A percentile compares a stretch with the other conserved stretches of the same genome.
These are phyloP conservation scores for Aureobasidium sp. DNA, from an alignment of 2,329 filamentous ascomycete genomes.

Conservation along the genomic window DNA sequence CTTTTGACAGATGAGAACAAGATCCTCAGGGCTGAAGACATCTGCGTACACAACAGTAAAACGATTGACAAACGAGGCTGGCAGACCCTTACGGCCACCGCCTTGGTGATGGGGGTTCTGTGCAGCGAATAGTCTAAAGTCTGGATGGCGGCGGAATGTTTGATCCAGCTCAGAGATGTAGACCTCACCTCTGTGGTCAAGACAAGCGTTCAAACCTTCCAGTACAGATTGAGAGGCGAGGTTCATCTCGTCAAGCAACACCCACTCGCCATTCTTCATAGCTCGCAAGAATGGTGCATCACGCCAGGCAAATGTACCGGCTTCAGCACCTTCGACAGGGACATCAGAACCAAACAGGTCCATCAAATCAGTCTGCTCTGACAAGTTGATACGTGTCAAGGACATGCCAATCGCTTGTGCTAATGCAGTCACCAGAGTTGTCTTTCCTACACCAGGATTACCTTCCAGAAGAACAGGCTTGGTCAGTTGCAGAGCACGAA, in stretches of 20 bases:
- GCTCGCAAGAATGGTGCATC: slow-evolving; percentile 92
- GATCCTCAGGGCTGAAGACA: slow-evolving; percentile 72
- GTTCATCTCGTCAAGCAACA: slow-evolving; percentile 97
- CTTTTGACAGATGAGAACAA: slow-evolving; percentile 72
- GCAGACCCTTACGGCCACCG: slow-evolving; percentile 87
- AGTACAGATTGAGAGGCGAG: slow-evolving; percentile 93
- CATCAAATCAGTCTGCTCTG: slow-evolving; percentile 95
- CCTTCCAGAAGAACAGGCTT: slow-evolving; percentile 94
- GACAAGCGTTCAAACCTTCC: slow-evolving; percentile 90
- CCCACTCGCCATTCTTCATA: slow-evolving; percentile 96
- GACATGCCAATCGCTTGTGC: slow-evolving; percentile 72
- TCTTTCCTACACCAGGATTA: slow-evolving; percentile 97
- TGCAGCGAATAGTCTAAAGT: slow-evolving; percentile 92
- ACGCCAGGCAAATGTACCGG: slow-evolving; percentile 88
- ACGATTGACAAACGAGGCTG: slow-evolving; percentile 93
- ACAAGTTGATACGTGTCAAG: slow-evolving; percentile 90
- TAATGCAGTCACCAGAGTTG: slow-evolving; percentile 80
- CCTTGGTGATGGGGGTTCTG: slow-evolving; percentile 98
- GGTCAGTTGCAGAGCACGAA: slow-evolving; percentile 77
- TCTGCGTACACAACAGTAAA: slow-evolving; percentile 98
- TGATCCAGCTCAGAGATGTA: slow-evolving; percentile 94
- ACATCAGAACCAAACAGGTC: slow-evolving; percentile 96
- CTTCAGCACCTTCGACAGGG: slow-evolving; percentile 83
- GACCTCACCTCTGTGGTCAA: slow-evolving; percentile 92
- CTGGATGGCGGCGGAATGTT: slow-evolving; percentile 79